These are phyloP conservation scores for Inonotus obliquus DNA, from an alignment of 1,284 basidiomycete species.

Conservation along the genomic window DNA sequence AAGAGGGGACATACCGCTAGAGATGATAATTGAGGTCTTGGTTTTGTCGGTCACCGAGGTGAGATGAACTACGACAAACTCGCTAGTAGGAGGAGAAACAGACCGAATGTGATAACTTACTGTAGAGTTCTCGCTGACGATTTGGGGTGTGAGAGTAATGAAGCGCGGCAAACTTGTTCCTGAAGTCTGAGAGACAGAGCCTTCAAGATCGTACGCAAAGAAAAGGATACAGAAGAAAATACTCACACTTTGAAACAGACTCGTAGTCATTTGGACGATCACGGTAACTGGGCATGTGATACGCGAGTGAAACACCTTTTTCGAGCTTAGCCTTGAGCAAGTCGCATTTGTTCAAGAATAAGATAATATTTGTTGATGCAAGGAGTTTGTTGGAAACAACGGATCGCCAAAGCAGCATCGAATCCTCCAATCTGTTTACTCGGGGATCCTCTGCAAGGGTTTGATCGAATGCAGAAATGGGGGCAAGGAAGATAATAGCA, in stretches of 20 bases:
- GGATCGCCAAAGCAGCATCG: conserved; percentile 62
- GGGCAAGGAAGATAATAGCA: conserved; percentile 79
- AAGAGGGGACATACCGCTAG: conserved; percentile 31
- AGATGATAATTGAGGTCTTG: conserved; percentile 38
- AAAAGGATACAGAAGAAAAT: background rate
- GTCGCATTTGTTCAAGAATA: conserved; percentile 79
- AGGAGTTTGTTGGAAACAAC: conserved; percentile 68
- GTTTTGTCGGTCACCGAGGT: conserved; percentile 70
- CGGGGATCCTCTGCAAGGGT: conserved; percentile 67
- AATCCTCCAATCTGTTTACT: conserved; percentile 74
- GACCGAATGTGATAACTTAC: conserved; percentile 37
- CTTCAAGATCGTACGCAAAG: background rate
- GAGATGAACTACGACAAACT: conserved; percentile 50
- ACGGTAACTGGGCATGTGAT: conserved; percentile 63
- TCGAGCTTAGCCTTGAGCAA: conserved; percentile 67
- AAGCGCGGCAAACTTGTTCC: conserved; percentile 62
- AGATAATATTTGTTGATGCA: conserved; percentile 57
- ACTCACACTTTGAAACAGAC: conserved; percentile 63
- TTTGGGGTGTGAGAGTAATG: conserved; percentile 65
- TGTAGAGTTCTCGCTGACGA: conserved; percentile 62
- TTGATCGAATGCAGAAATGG: conserved; percentile 81
- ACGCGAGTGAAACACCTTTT: conserved; percentile 62
- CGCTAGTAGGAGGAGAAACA: background rate
- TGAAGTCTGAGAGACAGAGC: conserved; percentile 48
- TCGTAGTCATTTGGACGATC: conserved; percentile 72